These are phyloP conservation scores for Ensete ventricosum DNA, from an alignment of 176 grass and related monocot genomes.

Conservation along the genomic window DNA sequence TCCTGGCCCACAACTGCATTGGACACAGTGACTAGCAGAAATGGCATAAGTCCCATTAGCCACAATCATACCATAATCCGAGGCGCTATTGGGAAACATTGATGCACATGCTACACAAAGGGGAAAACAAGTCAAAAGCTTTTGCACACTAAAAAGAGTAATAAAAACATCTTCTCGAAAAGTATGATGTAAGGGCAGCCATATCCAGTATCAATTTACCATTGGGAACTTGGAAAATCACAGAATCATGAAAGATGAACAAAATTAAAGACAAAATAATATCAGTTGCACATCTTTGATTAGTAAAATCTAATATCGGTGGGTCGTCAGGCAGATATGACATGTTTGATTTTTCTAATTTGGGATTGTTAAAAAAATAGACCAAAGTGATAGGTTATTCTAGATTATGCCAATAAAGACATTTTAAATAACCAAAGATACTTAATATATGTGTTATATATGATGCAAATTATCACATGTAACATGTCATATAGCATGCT, in stretches of 20 bases:
- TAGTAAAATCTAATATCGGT: too few relatives aligned
- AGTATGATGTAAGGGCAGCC: background rate
- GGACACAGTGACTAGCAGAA: constrained; percentile 68
- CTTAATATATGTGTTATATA: too few relatives aligned
- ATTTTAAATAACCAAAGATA: too few relatives aligned
- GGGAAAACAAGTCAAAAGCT: constrained; percentile 11
- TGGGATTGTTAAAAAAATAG: background rate
- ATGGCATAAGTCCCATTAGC: constrained; percentile 80
- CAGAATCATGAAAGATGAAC: background rate
- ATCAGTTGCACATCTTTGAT: too few relatives aligned
- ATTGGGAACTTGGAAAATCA: background rate
- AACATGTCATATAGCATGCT: too few relatives aligned
- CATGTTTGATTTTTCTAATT: background rate
- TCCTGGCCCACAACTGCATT: constrained; percentile 79
- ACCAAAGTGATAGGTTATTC: background rate
- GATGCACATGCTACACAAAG: constrained; percentile 59
- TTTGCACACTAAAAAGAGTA: background rate
- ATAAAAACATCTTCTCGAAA: background rate
- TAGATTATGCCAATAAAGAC: background rate
- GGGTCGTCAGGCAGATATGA: background rate
- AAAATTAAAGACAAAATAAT: background rate
- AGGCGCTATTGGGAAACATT: constrained; percentile 51
- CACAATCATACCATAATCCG: constrained; percentile 72
- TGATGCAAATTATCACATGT: too few relatives aligned
- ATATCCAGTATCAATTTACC: background rate